phyloP scores from a whole-genome alignment of 208 protist genomes.

The Leishmania aethiopica region DNA sequence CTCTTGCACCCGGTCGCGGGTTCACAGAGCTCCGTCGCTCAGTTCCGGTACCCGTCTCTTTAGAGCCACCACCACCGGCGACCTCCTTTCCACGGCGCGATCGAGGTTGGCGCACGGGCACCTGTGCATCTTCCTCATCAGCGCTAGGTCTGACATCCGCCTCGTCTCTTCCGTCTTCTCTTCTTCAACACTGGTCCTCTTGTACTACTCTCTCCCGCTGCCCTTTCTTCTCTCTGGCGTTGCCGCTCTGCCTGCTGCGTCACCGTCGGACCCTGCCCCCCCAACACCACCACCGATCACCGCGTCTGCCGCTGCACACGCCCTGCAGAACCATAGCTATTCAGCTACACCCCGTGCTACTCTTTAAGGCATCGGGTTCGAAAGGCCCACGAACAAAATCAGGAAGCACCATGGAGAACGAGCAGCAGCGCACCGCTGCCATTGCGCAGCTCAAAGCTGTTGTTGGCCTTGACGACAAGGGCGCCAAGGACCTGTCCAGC shows the following conservation, averaged over 20 bases:
- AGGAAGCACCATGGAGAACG: slow-evolving; percentile 20
- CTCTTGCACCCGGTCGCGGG: neutral
- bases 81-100: neutral
- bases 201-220: neutral
- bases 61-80: neutral
- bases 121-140: neutral
- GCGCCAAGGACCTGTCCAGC: slow-evolving; percentile 83
- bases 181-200: neutral
- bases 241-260: neutral
- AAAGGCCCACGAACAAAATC: neutral
- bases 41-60: neutral
- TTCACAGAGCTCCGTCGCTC: neutral
- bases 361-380: neutral
- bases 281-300: neutral
- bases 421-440: slow-evolving; percentile 31
- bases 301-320: neutral
- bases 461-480: slow-evolving; percentile 91
- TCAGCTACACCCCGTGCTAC: neutral
- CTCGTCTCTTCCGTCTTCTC: neutral
- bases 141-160: neutral
- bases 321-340: slow-evolving; percentile 2
- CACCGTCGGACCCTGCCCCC: neutral
- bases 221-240: neutral
- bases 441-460: slow-evolving; percentile 67
- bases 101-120: neutral